Evolutionary conservation across 176 grass and related monocot genomes (phyloP), one percentile per base, ranked within the genome.

Genomic region (Pontederia crassipes): DNA sequence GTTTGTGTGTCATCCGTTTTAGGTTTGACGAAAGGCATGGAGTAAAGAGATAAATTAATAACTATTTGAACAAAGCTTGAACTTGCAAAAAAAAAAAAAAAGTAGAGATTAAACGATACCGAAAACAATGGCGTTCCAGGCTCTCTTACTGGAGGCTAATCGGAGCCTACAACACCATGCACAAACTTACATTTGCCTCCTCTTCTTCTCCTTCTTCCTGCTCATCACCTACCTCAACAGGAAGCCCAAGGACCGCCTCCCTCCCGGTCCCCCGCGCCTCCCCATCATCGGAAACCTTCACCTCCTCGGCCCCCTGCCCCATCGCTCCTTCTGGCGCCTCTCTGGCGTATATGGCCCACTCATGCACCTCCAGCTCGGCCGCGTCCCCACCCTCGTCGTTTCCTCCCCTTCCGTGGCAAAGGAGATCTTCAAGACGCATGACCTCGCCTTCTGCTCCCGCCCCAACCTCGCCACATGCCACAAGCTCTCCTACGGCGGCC

Each of bases 271-370:
- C 24, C 28, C 24, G 17, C 18, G 28, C 17, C 58, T 60, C 4
- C 58, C 58, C 9, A 60, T 60, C 58, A 60, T 60, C 58, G 58
- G 58, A 12, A 60, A 60, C 58, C 58, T 28, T 12, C 58, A 28
- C 58, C 58, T 60, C 17, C 12, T 29, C 24, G 26, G 11, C 7
- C 8, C 58, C 4, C 28, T 60, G 12, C 58, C 11, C 10, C 58
- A 60, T 18, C 18, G 12, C 1, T 28, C 20, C 28, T 13, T 60
- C 1, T 9, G 17, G 58, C 12, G 12, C 20, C 58, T 60, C 24
- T 60, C 58, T 9, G 28, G 32, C 18, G 9, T 13, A 2, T 60
- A 60, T 29, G 58, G 58, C 20, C 58, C 58, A 10, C 17, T 60
- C 58, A 32, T 60, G 20, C 26, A 28, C 28, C 28, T 60, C 10